Evolutionary conservation across 352 stramenopile genomes (phyloP), one percentile per base, ranked within the genome.

Genomic region (Thalassiosira pacifica): DNA sequence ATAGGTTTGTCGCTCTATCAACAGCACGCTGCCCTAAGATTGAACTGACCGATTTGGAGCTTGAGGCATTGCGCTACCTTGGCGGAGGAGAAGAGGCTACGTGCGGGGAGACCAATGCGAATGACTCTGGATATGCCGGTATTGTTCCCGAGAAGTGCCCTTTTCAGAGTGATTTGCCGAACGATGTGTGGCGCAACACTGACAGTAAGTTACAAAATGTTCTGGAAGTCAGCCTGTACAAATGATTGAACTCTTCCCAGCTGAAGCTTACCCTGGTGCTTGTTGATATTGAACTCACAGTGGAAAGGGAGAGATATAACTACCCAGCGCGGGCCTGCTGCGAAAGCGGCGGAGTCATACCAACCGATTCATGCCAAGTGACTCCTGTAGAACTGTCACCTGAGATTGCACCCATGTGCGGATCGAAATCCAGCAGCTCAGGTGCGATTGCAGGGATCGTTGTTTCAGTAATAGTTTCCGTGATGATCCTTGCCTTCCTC

Each of bases 1-100:
- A 86, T n/a, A 37, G 69, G 19, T 82, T 82, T 66, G 29, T 90
- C 9, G 8, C n/a, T 0, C 37, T 66, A 66, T 85, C 80, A 37
- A 86, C 57, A 34, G 69, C 80, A 0, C 31, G 40, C 26, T 90
- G 75, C 75, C 85, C 79, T 16, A 87, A 77, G 26, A 80, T 89
- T 75, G 69, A 86, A 61, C 67, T 86, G 31, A 79, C 45, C 2
- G 68, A 68, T 32, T 86, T 70, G 61, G 26, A 86, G 45, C 59
- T 86, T 3, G 77, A 89, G 27, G 73, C 59, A 27, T 53, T 86
- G 9, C 32, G 76, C 32, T 77, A 60, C 37, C 69, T 86, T 26
- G 67, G 32, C 40, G 70, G 82, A 67, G 82, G 82, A 10, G 18
- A 67, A 57, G 37, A 83, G 24, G 82, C 71, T 29, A 83, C 66